phyloP scores from a whole-genome alignment of 1,284 basidiomycete genomes.

The Crucibulum parvulum region DNA sequence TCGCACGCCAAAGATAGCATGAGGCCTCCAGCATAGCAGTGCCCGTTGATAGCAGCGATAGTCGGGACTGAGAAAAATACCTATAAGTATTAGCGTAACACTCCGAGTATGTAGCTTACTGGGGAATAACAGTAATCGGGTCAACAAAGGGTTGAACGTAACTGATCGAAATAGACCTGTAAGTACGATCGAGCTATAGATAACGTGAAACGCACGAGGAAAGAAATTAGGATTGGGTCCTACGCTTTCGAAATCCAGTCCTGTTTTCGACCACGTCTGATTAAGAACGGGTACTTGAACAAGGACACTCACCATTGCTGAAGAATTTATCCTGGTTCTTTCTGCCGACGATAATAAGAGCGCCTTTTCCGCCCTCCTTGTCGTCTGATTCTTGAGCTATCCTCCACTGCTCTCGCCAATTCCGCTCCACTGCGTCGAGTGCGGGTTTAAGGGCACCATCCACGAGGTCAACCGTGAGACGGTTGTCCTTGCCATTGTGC shows the following conservation, averaged over 20 bases:
- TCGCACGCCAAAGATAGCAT: slow-evolving; percentile 86
- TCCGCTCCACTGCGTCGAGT: slow-evolving; percentile 77
- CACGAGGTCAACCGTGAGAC: slow-evolving; percentile 69
- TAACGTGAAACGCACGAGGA: slow-evolving; percentile 54
- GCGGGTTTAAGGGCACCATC: slow-evolving; percentile 73
- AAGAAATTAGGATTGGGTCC: slow-evolving; percentile 78
- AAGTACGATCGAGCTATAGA: slow-evolving; percentile 1
- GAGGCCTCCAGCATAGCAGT: slow-evolving; percentile 89
- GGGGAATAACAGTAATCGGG: slow-evolving; percentile 70
- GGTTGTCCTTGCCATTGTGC: slow-evolving; percentile 79
- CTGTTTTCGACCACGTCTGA: slow-evolving; percentile 38
- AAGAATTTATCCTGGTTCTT: slow-evolving; percentile 87
- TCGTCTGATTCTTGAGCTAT: slow-evolving; percentile 48
- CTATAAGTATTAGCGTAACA: neutral
- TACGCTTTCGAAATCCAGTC: slow-evolving; percentile 75
- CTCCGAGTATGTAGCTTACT: slow-evolving; percentile 49
- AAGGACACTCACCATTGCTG: slow-evolving; percentile 69
- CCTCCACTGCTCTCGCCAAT: slow-evolving; percentile 73
- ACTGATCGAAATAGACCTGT: slow-evolving; percentile 36
- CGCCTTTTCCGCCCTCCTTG: slow-evolving; percentile 63
- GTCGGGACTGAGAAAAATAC: slow-evolving; percentile 66
- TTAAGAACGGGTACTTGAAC: neutral
- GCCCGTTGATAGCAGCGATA: slow-evolving; percentile 91
- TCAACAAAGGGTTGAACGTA: slow-evolving; percentile 60
- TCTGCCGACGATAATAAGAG: slow-evolving; percentile 80